Evolutionary conservation across 2,329 filamentous ascomycete genomes (phyloP).

Genomic region (Stachybotrys elegans): DNA sequence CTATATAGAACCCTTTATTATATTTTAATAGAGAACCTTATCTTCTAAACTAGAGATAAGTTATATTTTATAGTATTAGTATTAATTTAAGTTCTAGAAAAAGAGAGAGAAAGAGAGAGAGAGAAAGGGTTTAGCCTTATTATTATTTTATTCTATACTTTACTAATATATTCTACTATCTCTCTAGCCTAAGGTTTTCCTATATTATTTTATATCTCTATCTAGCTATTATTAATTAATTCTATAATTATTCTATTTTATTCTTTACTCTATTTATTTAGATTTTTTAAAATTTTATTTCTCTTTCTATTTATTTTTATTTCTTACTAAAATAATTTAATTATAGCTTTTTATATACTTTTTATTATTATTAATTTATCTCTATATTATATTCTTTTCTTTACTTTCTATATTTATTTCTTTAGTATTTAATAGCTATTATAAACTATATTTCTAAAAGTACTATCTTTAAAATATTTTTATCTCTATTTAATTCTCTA

Average conservation of each 20-base stretch:
- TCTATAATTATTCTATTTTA: slow-evolving; percentile 1
- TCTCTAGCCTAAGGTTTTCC: too few species aligned
- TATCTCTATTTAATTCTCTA: slow-evolving; percentile 5
- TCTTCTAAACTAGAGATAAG: background rate
- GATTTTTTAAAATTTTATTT: slow-evolving; percentile 1
- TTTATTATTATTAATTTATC: slow-evolving; percentile 1
- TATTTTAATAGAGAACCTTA: background rate
- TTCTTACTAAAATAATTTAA: slow-evolving; percentile 1
- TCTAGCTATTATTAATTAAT: background rate
- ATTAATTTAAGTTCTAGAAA: background rate
- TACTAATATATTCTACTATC: too few species aligned
- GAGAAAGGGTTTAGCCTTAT: too few species aligned
- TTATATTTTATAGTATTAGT: background rate
- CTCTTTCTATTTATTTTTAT: slow-evolving; percentile 1
- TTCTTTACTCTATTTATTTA: background rate
- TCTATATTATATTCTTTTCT: slow-evolving; percentile 1
- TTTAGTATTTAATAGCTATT: slow-evolving; percentile 3
- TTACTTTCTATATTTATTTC: background rate
- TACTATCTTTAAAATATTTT: background rate
- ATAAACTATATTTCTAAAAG: slow-evolving; percentile 2
- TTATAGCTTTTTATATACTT: slow-evolving; percentile 1
- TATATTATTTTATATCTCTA: too few species aligned
- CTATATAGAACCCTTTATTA: background rate
- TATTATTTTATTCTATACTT: too few species aligned
- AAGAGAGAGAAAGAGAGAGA: too few species aligned